Base-by-base conservation (phyloP, 257 asterid genomes). In the Dorcoceras hygrometricum region DNA sequence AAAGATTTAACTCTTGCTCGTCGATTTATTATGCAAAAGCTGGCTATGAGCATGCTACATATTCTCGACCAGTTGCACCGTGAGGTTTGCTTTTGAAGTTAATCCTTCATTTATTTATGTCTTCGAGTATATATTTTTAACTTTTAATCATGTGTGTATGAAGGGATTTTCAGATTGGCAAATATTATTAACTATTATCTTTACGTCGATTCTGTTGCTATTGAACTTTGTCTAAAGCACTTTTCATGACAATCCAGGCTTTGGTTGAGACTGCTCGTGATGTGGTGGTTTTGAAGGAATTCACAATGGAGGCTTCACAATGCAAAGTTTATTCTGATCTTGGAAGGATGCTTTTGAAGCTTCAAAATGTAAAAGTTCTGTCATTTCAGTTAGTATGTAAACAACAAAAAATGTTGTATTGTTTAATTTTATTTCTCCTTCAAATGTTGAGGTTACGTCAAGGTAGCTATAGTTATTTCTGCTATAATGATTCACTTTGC, bases 11-110 rank as follows among this genome's bases (percentile, higher is more conserved):
- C 90, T 61, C 87, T 94, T 78, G 89, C 93, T 72, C 96, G 82
- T 58, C 95, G 91, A 27, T 88, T 87, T 77, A 80, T 90, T 79
- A 80, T 88, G 93, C 97, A 88, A 82, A 94, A 87, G 87, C 85
- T 94, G 80, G 90, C 97, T 46, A 91, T 94, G 73, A 73, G 86
- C 85, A 84, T 87, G 84, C 83, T 94, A 77, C 87, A 81, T 66
- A 77, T 89, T 69, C 84, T 94, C 64, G 98, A 94, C 69, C 97
- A 84, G 67, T 79, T 94, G 80, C 84, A 78, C 70, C 83, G 79
- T 8, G 90, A 94, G 99, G 99, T 88, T 75, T 81, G 93, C 73
- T 68, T 71, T 66, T 68, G 69, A 68, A 71, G 65, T 66, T 36
- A n/a, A n/a, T n/a, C 9, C 23, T 12, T 50, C 43, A 59, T 19